Percentiles rank a stretch among this genome's conserved stretches.
Conservation (phyloP, 2,329 filamentous ascomycete species). For the Aspergillus tubingensis region DNA sequence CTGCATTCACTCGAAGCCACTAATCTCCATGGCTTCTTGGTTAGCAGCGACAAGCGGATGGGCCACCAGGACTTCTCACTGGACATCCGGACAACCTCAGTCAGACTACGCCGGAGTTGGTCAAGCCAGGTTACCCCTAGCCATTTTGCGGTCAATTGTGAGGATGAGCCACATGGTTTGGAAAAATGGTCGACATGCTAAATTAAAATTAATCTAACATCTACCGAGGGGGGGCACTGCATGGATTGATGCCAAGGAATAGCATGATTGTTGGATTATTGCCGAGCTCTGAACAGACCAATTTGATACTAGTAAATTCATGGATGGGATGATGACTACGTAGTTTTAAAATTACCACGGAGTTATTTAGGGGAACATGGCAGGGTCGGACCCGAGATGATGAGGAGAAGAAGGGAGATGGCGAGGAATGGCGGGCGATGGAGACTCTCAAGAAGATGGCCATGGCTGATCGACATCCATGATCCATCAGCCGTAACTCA, state of each 20-base stretch:
- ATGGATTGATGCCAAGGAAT: background rate
- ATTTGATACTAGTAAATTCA: too few species aligned
- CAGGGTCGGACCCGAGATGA: too few species aligned
- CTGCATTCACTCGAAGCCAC: constrained; percentile 16
- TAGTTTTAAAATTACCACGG: too few species aligned
- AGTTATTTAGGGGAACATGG: too few species aligned
- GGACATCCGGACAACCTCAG: background rate
- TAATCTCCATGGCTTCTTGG: background rate
- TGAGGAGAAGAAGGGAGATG: too few species aligned
- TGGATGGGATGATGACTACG: too few species aligned
- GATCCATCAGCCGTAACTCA: background rate
- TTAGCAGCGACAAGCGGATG: background rate
- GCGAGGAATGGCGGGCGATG: too few species aligned
- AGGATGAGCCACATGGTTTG: constrained; percentile 5
- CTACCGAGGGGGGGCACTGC: background rate
- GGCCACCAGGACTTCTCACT: background rate
- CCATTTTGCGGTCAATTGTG: constrained; percentile 1
- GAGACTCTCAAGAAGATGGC: background rate
- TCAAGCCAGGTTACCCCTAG: background rate
- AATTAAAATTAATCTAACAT: constrained; percentile 9
- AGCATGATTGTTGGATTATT: background rate
- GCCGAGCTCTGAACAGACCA: background rate
- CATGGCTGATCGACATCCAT: background rate
- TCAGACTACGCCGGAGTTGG: background rate
- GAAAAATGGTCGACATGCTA: background rate